Evolutionary conservation across 768 basidiomycete species (phyloP), one percentile per base, ranked within the genome.

Genomic region (Mycena sanguinolenta): DNA sequence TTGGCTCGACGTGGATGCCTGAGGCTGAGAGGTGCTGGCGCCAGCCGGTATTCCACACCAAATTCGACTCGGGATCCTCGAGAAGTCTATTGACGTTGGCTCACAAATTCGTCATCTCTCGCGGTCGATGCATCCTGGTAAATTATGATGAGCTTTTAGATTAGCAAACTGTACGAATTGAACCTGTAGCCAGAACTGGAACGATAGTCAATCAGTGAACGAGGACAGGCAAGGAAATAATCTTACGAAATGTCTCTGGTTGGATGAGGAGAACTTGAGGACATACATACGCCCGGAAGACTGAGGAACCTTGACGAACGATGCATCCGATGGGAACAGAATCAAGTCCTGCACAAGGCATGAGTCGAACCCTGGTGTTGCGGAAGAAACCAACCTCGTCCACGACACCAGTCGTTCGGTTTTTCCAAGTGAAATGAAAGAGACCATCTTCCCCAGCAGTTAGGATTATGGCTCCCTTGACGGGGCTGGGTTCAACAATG

Each of bases 111-210:
- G 21, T 88, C 87, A 73, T 95, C 94, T 44, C 92, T 86, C 3
- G 81, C 84, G 21, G 88, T 76, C 14, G 91, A 90, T 25, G 87
- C 90, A 75, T 95, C 92, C 92, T 95, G 65, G 9, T 39, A 30
- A 44, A 65, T 46, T 27, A 23, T 42, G 44, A 67, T 55, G 44
- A 44, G 21, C 10, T 61, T 50, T n/a, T 17, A 67, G 19, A 53
- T 49, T 69, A 52, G 27, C 16, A 50, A 55, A 66, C 9, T n/a
- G 59, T 50, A 25, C 9, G 54, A 16, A 42, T 7, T 27, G 27
- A 79, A 93, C 93, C 91, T 95, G 94, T 88, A 95, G 84, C 94
- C 94, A 95, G 75, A 94, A 95, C 94, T 95, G 74, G 9, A 69
- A 16, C 3, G n/a, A 63, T 66, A 27, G 71, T 69, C 63, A 58